A percentile compares a stretch with the other conserved stretches of the same genome.
Conservation (phyloP, 768 basidiomycete species). For the Boletellus ananiceps region DNA sequence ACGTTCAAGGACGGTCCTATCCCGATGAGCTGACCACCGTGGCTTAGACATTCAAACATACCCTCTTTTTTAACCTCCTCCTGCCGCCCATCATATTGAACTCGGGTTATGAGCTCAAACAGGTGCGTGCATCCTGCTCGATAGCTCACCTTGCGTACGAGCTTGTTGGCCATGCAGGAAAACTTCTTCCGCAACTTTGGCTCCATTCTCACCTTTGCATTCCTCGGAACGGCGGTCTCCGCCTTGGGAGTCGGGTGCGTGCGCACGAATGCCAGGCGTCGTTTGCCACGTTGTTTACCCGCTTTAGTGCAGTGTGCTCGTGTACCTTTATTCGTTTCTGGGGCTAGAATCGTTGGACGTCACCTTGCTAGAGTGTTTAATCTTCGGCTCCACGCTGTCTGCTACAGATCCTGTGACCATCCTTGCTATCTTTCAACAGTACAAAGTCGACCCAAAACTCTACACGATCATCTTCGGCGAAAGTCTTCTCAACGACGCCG, state of each 20-base stretch:
- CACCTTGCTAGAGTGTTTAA: constrained; percentile 87
- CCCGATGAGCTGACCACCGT: constrained; percentile 10
- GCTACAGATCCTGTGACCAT: constrained; percentile 99
- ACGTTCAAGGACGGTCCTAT: not conserved
- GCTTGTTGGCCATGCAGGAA: constrained; percentile 49
- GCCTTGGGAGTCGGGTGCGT: constrained; percentile 93
- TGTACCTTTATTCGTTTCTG: constrained; percentile 91
- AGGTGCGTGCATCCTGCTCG: constrained; percentile 45
- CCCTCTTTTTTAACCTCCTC: constrained; percentile 96
- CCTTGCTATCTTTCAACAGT: constrained; percentile 95
- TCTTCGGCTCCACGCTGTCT: constrained; percentile 93
- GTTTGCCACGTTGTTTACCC: constrained; percentile 36
- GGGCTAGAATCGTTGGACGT: constrained; percentile 87
- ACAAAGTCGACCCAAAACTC: constrained; percentile 97
- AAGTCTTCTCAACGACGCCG: constrained; percentile 94
- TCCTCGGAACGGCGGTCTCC: constrained; percentile 93
- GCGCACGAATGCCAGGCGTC: not conserved
- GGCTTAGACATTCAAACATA: constrained; percentile 87
- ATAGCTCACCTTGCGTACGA: not conserved
- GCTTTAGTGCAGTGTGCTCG: constrained; percentile 70
- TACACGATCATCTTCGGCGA: constrained; percentile 98
- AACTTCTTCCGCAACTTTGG: constrained; percentile 99
- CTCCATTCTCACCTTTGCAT: constrained; percentile 91
- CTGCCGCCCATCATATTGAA: constrained; percentile 97
- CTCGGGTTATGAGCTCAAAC: constrained; percentile 96